Percentiles rank a stretch among this genome's conserved stretches.
phyloP scores from a whole-genome alignment of 2,329 filamentous ascomycete species.

The Aspergillus sp. region DNA sequence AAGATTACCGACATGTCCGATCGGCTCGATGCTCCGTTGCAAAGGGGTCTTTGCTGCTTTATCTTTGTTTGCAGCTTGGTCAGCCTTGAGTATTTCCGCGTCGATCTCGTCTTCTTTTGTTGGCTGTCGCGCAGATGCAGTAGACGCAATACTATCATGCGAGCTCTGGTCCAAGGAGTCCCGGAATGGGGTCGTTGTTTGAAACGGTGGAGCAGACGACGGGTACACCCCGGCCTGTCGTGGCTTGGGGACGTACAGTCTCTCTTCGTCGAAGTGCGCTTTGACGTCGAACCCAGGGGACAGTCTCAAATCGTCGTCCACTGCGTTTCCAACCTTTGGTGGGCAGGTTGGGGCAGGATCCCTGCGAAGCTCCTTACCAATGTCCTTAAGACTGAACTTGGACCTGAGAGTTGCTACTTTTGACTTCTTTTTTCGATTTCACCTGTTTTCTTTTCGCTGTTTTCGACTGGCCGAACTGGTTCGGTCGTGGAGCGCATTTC shows the following conservation, averaged over 20 bases:
- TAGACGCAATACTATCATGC: background rate
- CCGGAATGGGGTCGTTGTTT: conserved; percentile 1
- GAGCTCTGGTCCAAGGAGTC: conserved; percentile 2
- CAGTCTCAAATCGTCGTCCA: background rate
- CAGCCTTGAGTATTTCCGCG: background rate
- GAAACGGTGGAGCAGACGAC: conserved; percentile 8
- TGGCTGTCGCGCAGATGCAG: background rate
- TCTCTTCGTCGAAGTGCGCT: conserved; percentile 6
- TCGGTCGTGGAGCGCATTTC: background rate
- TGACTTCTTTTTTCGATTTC: conserved; percentile 16
- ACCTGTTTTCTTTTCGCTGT: background rate
- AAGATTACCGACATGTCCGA: background rate
- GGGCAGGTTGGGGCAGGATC: conserved; percentile 3
- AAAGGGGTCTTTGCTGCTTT: background rate
- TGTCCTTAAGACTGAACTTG: conserved; percentile 26
- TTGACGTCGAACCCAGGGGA: background rate
- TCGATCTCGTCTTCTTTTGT: background rate
- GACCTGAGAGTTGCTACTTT: conserved; percentile 19
- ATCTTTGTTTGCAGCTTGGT: background rate
- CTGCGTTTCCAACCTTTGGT: background rate
- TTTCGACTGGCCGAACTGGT: no score
- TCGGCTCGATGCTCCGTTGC: background rate
- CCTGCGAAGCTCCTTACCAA: conserved; percentile 20
- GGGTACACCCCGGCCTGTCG: conserved; percentile 5
- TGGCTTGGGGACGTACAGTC: conserved; percentile 12